phyloP scores from a whole-genome alignment of 225 moss, liverwort and hornwort genomes.

The Takakia lepidozioides region DNA sequence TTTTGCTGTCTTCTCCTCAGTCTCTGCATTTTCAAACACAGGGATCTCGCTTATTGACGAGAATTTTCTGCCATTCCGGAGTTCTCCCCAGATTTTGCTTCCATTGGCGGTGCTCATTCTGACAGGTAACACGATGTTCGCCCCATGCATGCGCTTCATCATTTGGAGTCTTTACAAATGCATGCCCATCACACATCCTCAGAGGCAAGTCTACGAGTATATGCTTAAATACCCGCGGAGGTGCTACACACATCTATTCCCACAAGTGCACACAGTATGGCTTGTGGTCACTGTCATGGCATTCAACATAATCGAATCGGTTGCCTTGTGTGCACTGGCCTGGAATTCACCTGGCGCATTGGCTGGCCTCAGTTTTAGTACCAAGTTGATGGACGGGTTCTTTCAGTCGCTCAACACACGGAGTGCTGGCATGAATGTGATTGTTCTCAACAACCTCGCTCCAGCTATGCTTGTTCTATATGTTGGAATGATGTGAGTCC shows the following conservation, averaged over 20 bases:
- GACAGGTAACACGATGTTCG: constrained; percentile 53
- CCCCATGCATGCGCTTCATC: constrained; percentile 38
- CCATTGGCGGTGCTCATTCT: constrained; percentile 36
- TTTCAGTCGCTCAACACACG: constrained; percentile 57
- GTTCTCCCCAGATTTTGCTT: constrained; percentile 28
- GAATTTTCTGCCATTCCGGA: constrained; percentile 44
- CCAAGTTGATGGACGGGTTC: constrained; percentile 36
- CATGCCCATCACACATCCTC: constrained; percentile 14
- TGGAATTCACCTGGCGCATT: constrained; percentile 35
- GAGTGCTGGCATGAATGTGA: constrained; percentile 47
- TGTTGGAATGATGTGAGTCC: constrained; percentile 32
- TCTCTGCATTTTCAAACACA: constrained; percentile 48
- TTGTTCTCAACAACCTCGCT: constrained; percentile 29
- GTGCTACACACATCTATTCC: constrained; percentile 53
- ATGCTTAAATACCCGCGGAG: constrained; percentile 52
- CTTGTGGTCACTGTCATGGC: constrained; percentile 34
- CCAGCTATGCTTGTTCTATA: constrained; percentile 50
- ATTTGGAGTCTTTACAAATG: constrained; percentile 35
- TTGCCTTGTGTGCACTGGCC: constrained; percentile 46
- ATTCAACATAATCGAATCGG: constrained; percentile 34
- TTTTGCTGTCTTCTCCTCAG: constrained; percentile 25
- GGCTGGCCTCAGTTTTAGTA: constrained; percentile 9
- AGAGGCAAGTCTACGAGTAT: constrained; percentile 42
- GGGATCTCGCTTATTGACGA: constrained; percentile 49
- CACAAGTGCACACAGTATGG: constrained; percentile 48